phyloP scores from a whole-genome alignment of 75 land plant species.

The Selaginella moellendorffii region DNA sequence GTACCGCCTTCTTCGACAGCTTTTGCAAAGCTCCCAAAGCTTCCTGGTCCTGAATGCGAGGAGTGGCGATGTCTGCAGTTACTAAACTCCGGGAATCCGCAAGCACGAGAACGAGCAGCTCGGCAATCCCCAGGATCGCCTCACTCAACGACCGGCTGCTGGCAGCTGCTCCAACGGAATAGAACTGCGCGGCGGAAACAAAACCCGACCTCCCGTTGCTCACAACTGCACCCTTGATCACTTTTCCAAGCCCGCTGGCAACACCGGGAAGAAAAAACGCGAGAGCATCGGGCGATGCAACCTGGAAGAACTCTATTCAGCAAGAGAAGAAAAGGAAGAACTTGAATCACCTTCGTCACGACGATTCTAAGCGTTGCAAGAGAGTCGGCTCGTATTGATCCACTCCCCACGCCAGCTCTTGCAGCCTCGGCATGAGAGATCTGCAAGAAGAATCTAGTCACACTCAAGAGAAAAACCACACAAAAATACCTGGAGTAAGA shows the following conservation, averaged over 20 bases:
- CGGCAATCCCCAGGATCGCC: constrained; percentile 53
- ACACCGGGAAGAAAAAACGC: constrained; percentile 91
- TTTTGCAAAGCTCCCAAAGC: neutral
- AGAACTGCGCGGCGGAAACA: neutral
- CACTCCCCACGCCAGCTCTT: constrained; percentile 76
- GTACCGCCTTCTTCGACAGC: neutral
- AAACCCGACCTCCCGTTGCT: neutral
- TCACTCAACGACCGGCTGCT: constrained; percentile 49
- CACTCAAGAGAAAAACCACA: neutral
- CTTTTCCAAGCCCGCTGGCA: constrained; percentile 68
- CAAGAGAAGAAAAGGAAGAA: no score
- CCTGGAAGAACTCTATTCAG: constrained; percentile 27
- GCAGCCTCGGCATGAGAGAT: constrained; percentile 64
- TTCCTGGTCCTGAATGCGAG: no score
- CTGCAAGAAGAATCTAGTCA: constrained; percentile 18
- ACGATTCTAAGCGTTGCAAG: constrained; percentile 53
- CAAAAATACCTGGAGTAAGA: constrained; percentile 54
- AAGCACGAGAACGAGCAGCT: constrained; percentile 51
- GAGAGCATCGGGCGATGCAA: constrained; percentile 80
- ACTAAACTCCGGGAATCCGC: constrained; percentile 24
- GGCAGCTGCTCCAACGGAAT: constrained; percentile 71
- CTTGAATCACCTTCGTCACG: constrained; percentile 70
- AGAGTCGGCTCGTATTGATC: constrained; percentile 59
- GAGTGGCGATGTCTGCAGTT: no score
- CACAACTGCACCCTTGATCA: constrained; percentile 33